Evolutionary conservation across 371 early-diverging fungal genomes (phyloP).

Genomic region (Funneliformis caledonium): DNA sequence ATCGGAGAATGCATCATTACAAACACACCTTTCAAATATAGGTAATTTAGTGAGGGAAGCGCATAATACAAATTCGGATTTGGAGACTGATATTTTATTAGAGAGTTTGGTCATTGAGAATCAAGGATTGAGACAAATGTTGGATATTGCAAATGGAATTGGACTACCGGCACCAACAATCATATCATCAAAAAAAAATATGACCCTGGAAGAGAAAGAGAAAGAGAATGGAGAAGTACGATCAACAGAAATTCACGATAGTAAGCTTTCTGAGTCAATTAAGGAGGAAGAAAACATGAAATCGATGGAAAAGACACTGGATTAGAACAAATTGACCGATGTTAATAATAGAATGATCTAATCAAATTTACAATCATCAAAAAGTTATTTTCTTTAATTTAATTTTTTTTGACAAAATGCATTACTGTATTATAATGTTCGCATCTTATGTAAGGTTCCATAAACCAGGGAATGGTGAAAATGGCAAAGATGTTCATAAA

Average conservation of each 20-base stretch:
- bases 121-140: constrained; percentile 37
- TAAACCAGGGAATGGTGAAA: background rate
- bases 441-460: background rate
- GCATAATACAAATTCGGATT: constrained; percentile 8
- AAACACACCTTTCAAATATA: constrained; percentile 13
- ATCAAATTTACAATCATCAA: too few relatives aligned
- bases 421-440: background rate
- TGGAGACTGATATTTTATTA: constrained; percentile 28
- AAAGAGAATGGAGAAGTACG: background rate
- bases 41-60: constrained; percentile 34
- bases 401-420: background rate
- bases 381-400: background rate
- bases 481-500: background rate
- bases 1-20: constrained; percentile 26
- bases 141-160: background rate
- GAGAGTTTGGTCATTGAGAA: constrained; percentile 33
- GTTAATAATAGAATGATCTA: too few relatives aligned
- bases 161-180: background rate
- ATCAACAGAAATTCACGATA: background rate
- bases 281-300: too few relatives aligned
- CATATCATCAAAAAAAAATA: background rate
- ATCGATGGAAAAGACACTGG: too few relatives aligned
- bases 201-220: background rate
- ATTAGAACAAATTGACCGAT: too few relatives aligned
- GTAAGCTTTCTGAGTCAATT: too few relatives aligned